Percentiles rank a stretch among this genome's conserved stretches.
Evolutionary conservation across 1,139 yeast genomes (phyloP).

Genomic region (Taphrina flavorubra): DNA sequence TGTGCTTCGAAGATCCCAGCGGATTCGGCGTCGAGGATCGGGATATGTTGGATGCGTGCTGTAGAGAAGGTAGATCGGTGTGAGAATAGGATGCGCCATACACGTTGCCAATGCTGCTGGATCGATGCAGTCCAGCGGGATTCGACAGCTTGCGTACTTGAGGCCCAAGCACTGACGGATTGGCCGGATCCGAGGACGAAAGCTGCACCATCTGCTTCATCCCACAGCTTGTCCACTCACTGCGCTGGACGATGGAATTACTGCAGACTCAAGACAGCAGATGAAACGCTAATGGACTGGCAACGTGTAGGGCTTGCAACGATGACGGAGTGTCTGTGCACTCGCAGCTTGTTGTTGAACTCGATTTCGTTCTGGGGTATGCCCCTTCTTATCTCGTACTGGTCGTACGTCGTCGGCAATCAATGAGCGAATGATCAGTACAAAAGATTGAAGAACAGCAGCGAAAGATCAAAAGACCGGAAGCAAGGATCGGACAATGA

Average conservation of each 20-base stretch:
- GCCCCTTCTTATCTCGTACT: not conserved
- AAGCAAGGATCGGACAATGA: too few relatives aligned
- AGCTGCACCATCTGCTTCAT: constrained; percentile 37
- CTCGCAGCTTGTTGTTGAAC: not conserved
- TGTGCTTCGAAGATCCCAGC: constrained; percentile 8
- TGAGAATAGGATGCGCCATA: constrained; percentile 39
- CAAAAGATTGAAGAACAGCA: not conserved
- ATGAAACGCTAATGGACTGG: too few relatives aligned
- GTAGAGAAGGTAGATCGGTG: constrained; percentile 35
- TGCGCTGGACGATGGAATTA: not conserved
- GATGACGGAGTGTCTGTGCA: constrained; percentile 5
- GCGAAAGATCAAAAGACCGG: too few relatives aligned
- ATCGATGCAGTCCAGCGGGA: constrained; percentile 2
- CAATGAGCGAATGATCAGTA: not conserved
- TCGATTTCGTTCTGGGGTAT: not conserved
- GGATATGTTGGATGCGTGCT: constrained; percentile 10
- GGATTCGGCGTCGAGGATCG: constrained; percentile 37
- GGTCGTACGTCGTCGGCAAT: not conserved
- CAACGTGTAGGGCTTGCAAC: constrained; percentile 1
- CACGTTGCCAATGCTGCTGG: constrained; percentile 23
- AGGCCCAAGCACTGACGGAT: constrained; percentile 8
- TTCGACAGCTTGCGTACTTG: constrained; percentile 3
- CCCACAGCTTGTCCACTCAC: not conserved
- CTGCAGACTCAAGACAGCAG: not conserved
- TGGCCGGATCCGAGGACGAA: constrained; percentile 9